These are phyloP conservation scores for Lentinula aciculospora DNA, from an alignment of 768 basidiomycete genomes.

Conservation along the genomic window DNA sequence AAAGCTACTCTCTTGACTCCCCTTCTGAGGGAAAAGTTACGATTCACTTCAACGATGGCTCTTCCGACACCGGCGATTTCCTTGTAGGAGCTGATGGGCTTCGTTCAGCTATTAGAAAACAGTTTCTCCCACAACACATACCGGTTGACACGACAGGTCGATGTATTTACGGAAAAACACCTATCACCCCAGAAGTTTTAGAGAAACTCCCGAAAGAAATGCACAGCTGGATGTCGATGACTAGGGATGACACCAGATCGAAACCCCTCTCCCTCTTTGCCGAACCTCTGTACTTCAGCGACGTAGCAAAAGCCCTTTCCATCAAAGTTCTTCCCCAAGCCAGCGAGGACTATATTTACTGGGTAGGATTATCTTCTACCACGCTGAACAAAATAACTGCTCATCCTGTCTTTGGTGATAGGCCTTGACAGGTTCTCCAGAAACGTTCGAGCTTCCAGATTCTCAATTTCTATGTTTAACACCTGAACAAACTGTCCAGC, in stretches of 20 bases:
- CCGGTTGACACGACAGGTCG: not conserved
- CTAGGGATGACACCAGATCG: not conserved
- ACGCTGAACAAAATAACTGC: not conserved
- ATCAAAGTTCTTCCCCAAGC: not conserved
- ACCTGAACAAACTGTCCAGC: not conserved
- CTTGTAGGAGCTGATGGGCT: not conserved
- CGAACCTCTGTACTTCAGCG: not conserved
- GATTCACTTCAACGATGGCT: not conserved
- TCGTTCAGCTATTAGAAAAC: not conserved
- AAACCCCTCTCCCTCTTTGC: not conserved
- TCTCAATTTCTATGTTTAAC: not conserved
- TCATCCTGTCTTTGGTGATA: not conserved
- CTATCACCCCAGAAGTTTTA: not conserved
- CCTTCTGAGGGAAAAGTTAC: not conserved
- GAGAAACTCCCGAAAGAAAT: not conserved
- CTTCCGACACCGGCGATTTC: not conserved
- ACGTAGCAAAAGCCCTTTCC: not conserved
- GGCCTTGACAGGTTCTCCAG: not conserved
- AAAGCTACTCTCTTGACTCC: not conserved
- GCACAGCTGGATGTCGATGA: conserved; percentile 1
- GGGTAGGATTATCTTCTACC: not conserved
- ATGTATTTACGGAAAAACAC: conserved; percentile 1
- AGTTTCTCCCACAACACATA: not conserved
- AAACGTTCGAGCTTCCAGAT: not conserved
- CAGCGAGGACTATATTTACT: conserved; percentile 2